Evolutionary conservation across 768 basidiomycete genomes (phyloP).

Genomic region (Asterophora lycoperdoides): DNA sequence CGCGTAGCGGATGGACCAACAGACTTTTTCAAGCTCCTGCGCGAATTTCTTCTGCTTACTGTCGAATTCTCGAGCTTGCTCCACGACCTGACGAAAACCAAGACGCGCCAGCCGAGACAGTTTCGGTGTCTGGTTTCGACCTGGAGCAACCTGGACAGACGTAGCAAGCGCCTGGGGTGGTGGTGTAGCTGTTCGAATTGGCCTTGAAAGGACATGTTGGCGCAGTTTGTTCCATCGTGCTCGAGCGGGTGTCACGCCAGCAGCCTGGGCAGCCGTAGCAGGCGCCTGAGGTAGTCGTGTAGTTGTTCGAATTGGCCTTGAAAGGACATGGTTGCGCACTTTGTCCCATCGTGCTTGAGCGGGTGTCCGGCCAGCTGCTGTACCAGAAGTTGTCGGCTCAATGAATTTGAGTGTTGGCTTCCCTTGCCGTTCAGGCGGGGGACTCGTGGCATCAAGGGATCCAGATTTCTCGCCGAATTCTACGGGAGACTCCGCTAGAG

Average conservation of each 20-base stretch:
- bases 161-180: slow-evolving; percentile 20
- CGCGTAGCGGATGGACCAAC: slow-evolving; percentile 46
- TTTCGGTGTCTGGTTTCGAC: slow-evolving; percentile 39
- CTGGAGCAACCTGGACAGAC: slow-evolving; percentile 15
- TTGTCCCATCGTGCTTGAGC: slow-evolving; percentile 48
- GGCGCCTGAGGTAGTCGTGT: slow-evolving; percentile 21
- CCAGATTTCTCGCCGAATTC: not conserved
- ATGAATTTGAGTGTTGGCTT: slow-evolving; percentile 12
- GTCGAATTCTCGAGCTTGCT: slow-evolving; percentile 54
- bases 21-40: slow-evolving; percentile 54
- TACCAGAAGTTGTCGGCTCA: slow-evolving; percentile 42
- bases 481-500: slow-evolving; percentile 7
- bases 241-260: slow-evolving; percentile 35
- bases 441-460: slow-evolving; percentile 1
- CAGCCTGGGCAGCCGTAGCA: slow-evolving; percentile 13
- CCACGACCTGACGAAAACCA: slow-evolving; percentile 63
- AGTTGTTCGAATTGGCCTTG: slow-evolving; percentile 22
- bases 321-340: slow-evolving; percentile 50
- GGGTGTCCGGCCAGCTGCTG: slow-evolving; percentile 35
- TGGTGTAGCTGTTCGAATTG: slow-evolving; percentile 24
- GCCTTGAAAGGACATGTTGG: slow-evolving; percentile 45
- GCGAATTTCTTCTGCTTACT: slow-evolving; percentile 47
- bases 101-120: slow-evolving; percentile 47
- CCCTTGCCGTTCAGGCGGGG: slow-evolving; percentile 10
- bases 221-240: slow-evolving; percentile 51